These are phyloP conservation scores for Pontederia paniculata DNA, from an alignment of 176 grass and related monocot species.

Conservation along the genomic window DNA sequence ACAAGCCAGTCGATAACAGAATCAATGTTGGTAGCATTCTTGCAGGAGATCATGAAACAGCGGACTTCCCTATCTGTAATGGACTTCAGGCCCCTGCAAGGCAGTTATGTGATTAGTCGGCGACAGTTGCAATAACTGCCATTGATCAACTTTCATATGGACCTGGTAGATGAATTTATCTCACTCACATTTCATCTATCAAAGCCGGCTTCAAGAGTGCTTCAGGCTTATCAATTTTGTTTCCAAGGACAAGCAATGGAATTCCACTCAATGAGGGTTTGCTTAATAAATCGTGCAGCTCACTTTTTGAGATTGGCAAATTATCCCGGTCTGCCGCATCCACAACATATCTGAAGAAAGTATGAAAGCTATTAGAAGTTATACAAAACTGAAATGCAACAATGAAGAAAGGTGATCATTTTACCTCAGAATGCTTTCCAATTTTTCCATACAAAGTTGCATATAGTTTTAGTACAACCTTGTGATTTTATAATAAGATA, in stretches of 20 bases:
- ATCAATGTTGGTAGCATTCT: constrained; percentile 91
- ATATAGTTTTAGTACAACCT: too few species aligned
- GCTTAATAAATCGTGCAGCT: constrained; percentile 89
- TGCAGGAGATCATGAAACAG: constrained; percentile 98
- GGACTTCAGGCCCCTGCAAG: constrained; percentile 48
- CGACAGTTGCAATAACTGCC: too few species aligned
- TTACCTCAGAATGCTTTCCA: too few species aligned
- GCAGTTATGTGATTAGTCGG: constrained; percentile 3
- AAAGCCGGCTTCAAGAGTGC: constrained; percentile 64
- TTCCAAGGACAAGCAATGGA: constrained; percentile 82
- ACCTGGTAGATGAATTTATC: not conserved
- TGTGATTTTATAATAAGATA: too few species aligned
- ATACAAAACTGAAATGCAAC: not conserved
- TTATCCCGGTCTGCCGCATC: constrained; percentile 87
- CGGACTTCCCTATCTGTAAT: constrained; percentile 73
- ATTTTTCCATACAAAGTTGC: too few species aligned
- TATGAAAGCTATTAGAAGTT: constrained; percentile 3
- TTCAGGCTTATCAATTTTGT: constrained; percentile 83
- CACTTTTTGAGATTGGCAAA: constrained; percentile 72
- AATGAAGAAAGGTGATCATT: not conserved
- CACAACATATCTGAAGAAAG: constrained; percentile 73
- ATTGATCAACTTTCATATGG: not conserved
- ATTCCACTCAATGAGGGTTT: constrained; percentile 76
- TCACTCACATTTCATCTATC: constrained; percentile 63
- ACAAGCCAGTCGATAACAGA: constrained; percentile 88